Conservation (phyloP, 2,329 filamentous ascomycete species). For the Colletotrichum liaoningense region DNA sequence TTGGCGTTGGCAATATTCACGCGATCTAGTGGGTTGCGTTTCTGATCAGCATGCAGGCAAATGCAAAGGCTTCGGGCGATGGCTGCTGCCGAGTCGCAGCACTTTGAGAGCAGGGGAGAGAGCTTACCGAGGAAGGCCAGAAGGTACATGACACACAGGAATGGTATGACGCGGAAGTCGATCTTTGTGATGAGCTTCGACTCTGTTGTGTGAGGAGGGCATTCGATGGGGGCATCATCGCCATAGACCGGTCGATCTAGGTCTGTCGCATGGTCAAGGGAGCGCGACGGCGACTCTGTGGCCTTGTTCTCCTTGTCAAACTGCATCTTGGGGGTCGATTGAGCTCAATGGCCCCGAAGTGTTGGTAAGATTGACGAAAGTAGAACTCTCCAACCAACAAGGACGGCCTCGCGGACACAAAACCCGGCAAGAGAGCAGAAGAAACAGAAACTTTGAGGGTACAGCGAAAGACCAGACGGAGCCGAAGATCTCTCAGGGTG, state of each 20-base stretch:
- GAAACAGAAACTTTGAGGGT: neutral
- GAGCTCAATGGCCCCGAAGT: neutral
- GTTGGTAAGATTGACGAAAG: neutral
- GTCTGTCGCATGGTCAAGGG: constrained; percentile 29
- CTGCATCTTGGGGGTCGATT: constrained; percentile 17
- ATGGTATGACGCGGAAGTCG: constrained; percentile 76
- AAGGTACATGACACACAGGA: constrained; percentile 78
- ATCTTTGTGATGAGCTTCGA: constrained; percentile 75
- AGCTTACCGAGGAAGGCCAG: constrained; percentile 71
- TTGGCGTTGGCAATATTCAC: constrained; percentile 86
- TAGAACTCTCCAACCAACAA: neutral
- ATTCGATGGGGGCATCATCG: constrained; percentile 41
- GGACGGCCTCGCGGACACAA: neutral
- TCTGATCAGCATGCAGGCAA: neutral
- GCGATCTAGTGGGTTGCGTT: constrained; percentile 55
- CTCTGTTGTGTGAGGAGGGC: constrained; percentile 70
- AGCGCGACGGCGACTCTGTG: constrained; percentile 22
- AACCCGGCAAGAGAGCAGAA: neutral
- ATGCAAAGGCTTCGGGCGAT: neutral
- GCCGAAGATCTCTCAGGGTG: constrained; percentile 2
- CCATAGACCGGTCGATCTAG: constrained; percentile 15
- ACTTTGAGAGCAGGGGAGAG: neutral
- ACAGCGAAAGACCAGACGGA: neutral
- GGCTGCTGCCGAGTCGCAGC: neutral
- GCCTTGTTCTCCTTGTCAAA: constrained; percentile 28